These are phyloP conservation scores for Cornus florida DNA, from an alignment of 148 eudicot species.

Conservation along the genomic window DNA sequence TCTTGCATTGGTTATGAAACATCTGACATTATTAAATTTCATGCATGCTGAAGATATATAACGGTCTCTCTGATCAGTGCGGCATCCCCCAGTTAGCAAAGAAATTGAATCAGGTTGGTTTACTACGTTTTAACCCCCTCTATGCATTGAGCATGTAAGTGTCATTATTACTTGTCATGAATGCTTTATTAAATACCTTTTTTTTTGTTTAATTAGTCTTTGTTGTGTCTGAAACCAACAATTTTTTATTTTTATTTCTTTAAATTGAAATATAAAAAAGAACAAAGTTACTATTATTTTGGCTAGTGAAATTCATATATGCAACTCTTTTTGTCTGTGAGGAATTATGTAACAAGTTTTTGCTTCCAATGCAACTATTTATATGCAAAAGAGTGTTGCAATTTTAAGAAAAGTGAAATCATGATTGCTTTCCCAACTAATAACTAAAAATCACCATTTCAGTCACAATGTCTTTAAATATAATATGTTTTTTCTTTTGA, in stretches of 20 bases:
- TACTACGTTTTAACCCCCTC: background rate
- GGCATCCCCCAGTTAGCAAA: slow-evolving; percentile 53
- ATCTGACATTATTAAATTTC: slow-evolving; percentile 1
- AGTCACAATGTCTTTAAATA: too few species aligned
- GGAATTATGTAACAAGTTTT: background rate
- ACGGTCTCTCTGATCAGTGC: slow-evolving; percentile 37
- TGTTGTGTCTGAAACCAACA: background rate
- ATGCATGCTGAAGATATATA: slow-evolving; percentile 31
- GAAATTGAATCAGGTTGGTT: slow-evolving; percentile 47
- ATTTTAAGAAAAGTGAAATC: too few species aligned
- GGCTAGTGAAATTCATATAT: background rate
- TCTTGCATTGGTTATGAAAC: background rate
- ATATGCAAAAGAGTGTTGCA: too few species aligned
- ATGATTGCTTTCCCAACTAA: too few species aligned
- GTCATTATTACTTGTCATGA: too few species aligned
- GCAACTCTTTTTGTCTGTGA: background rate
- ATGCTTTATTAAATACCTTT: too few species aligned
- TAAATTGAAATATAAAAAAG: background rate
- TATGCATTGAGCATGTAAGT: too few species aligned
- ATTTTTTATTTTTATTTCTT: background rate
- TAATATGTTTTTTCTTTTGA: too few species aligned
- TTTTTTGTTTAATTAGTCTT: background rate
- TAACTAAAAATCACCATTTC: too few species aligned
- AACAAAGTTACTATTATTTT: background rate
- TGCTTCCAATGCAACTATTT: background rate